Evolutionary conservation across 805 yeast genomes (phyloP).

Genomic region (Candida odintsovae): DNA sequence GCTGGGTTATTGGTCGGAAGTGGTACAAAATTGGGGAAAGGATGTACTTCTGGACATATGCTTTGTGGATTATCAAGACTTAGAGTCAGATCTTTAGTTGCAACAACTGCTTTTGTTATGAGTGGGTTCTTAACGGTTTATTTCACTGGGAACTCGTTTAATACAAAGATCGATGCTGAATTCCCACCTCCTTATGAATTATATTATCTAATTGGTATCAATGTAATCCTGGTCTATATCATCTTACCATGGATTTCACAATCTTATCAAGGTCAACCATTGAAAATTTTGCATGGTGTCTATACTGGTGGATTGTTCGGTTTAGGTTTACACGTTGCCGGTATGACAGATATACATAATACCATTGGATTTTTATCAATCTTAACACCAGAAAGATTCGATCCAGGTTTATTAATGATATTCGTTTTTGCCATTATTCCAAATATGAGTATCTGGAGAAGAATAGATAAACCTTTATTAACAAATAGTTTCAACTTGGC

Average conservation of each 20-base stretch:
- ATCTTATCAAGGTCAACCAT: not conserved
- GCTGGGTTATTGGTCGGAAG: conserved; percentile 42
- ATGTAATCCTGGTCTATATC: conserved; percentile 18
- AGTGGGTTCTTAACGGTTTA: conserved; percentile 27
- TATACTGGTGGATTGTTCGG: conserved; percentile 35
- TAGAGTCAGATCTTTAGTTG: conserved; percentile 38
- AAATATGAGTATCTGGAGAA: conserved; percentile 34
- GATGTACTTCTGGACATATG: conserved; percentile 56
- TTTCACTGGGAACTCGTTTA: not conserved
- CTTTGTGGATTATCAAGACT: conserved; percentile 42
- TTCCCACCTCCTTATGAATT: not conserved
- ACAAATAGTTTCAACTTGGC: conserved; percentile 21
- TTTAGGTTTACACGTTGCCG: conserved; percentile 39
- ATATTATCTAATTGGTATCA: not conserved
- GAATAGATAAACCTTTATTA: conserved; percentile 18
- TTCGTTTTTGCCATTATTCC: conserved; percentile 39
- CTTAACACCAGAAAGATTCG: conserved; percentile 30
- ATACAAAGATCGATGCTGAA: not conserved
- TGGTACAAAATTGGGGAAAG: conserved; percentile 43
- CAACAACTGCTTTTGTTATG: conserved; percentile 33
- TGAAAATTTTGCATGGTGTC: conserved; percentile 12
- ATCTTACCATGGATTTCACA: conserved; percentile 23
- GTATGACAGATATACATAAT: conserved; percentile 39
- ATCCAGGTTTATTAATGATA: conserved; percentile 42
- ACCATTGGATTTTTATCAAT: conserved; percentile 42